Evolutionary conservation across 805 yeast genomes (phyloP), one percentile per base, ranked within the genome.

Genomic region (Zygotorulaspora sp.): DNA sequence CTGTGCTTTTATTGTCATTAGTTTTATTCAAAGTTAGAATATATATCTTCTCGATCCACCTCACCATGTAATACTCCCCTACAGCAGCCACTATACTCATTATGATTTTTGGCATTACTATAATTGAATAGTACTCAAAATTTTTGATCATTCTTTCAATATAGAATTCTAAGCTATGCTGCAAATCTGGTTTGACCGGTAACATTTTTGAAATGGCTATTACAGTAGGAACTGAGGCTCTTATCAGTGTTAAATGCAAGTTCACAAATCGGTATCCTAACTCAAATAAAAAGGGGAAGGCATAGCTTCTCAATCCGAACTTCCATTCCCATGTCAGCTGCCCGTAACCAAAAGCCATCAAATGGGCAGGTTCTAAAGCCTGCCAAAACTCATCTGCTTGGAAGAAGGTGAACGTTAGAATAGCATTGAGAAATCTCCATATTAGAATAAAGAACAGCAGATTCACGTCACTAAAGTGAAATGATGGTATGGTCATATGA

Each of bases 301-400:
- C 60, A 37, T 84, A 80, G 7, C 95, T 81, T 43, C 99, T 63
- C 4, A 92, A 62, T 0, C 79, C 80, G 32, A 70, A 67, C 16
- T 63, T 57, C 98, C 98, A 92, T 62, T 92, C 99, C 99, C 99
- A 92, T 0, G 97, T 87, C 24, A 78, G 56, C 49, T 77, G 75
- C 0, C 98, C 98, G 45, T 80, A 81, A 2, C 92, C 89, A 57
- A 70, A 87, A 0, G 82, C 81, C 24, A 71, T 64, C 3, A 53
- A 40, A 59, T 88, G 96, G 0, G 97, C 98, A 0, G 96, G 96
- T 53, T 92, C 98, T 35, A 92, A 64, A 0, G 89, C 70, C 62
- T 92, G 99, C 78, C 81, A 92, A 62, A 72, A 92, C 61, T 92
- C 99, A 60, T 92, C 99, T 0, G 98, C 90, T 59, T 92, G 99